A percentile compares a stretch with the other conserved stretches of the same genome.
phyloP scores from a whole-genome alignment of 306 rosid genomes.

The Nissolia schottii region DNA sequence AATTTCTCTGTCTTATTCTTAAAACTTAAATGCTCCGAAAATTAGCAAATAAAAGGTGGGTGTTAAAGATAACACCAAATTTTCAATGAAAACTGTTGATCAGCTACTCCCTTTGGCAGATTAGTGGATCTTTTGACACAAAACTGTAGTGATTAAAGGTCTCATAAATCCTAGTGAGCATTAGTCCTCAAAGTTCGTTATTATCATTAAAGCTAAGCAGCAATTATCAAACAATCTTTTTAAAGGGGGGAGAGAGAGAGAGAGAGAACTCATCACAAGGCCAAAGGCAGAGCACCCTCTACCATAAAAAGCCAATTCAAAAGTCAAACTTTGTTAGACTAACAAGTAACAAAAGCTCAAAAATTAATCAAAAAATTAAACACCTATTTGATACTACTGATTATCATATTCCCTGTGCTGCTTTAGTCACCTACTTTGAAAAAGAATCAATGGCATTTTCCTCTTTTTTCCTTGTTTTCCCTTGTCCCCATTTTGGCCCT shows the following conservation, averaged over 20 bases:
- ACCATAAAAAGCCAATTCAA: conserved; percentile 31
- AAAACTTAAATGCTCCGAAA: neutral
- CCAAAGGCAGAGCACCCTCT: conserved; percentile 18
- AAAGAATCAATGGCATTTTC: conserved; percentile 32
- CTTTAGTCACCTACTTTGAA: conserved; percentile 48
- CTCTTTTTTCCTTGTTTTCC: conserved; percentile 27
- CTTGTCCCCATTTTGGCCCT: conserved; percentile 16
- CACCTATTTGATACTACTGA: conserved; percentile 24
- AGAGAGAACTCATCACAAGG: neutral
- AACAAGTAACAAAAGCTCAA: conserved; percentile 28
- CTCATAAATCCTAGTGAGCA: conserved; percentile 25
- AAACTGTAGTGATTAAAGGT: conserved; percentile 22
- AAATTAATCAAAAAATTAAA: too few relatives aligned
- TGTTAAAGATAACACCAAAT: conserved; percentile 4
- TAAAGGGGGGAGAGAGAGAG: neutral
- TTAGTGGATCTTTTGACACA: conserved; percentile 28
- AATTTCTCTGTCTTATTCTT: neutral
- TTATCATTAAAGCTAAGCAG: conserved; percentile 17
- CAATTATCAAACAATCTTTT: conserved; percentile 3
- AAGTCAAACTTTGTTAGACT: conserved; percentile 47
- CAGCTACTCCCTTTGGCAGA: conserved; percentile 31
- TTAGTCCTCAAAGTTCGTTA: conserved; percentile 30
- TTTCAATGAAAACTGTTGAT: conserved; percentile 30
- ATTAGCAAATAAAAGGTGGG: neutral
- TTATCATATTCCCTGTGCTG: conserved; percentile 29